Conservation (phyloP, 305 asterid genomes). For the Stenogyne calaminthoides region DNA sequence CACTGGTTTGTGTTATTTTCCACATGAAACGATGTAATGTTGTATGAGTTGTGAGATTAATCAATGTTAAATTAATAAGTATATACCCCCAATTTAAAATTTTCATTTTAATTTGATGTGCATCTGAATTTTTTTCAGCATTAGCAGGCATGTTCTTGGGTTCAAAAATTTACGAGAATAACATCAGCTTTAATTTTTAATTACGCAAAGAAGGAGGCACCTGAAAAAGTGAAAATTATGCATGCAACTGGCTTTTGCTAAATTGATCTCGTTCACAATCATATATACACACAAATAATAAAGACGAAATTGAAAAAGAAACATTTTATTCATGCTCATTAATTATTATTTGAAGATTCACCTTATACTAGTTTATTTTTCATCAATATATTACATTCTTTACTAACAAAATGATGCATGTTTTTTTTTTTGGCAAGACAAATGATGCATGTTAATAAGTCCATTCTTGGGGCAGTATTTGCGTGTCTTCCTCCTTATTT, state of each 20-base stretch:
- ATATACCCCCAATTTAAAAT: too few species aligned
- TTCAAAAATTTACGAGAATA: too few species aligned
- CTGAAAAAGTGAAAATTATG: too few species aligned
- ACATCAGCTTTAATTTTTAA: background rate
- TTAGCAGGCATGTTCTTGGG: background rate
- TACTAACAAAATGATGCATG: background rate
- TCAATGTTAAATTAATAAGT: too few species aligned
- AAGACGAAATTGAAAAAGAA: background rate
- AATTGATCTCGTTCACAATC: background rate
- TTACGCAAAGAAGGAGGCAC: too few species aligned
- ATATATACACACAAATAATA: background rate
- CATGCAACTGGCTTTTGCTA: background rate
- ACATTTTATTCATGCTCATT: background rate
- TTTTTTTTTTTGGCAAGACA: too few species aligned
- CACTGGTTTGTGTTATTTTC: too few species aligned
- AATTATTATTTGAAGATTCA: background rate
- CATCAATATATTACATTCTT: background rate
- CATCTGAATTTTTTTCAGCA: background rate
- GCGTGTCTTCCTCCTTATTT: slow-evolving; percentile 16
- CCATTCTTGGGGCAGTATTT: slow-evolving; percentile 35
- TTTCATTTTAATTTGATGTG: background rate
- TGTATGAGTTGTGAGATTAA: too few species aligned
- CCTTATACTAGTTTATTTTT: slow-evolving; percentile 1
- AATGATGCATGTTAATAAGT: slow-evolving; percentile 25
- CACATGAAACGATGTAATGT: too few species aligned